Base-by-base conservation (phyloP, 306 rosid genomes). In the Chamaecrista fasciculata region DNA sequence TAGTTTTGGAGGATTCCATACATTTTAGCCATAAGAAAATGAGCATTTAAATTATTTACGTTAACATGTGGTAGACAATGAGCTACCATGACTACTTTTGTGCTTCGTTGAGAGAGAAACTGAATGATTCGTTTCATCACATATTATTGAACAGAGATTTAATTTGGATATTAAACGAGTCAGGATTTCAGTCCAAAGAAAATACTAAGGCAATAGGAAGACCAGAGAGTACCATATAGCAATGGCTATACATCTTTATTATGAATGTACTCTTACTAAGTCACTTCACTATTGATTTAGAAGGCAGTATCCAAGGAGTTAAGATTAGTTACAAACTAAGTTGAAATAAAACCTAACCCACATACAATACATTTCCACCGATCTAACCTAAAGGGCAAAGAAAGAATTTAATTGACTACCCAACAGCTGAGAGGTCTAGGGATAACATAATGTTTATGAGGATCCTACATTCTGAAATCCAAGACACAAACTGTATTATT, bases 401-500 rank as follows among this genome's bases (percentile, higher is more conserved):
- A 81, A 77, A 63, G 55, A 81, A 72, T 67, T 36, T 19, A 77
- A 57, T 77, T 63, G 52, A 39, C 77, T 34, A 68, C 56, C 56
- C 66, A 48, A 31, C 19, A 62, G 49, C 29, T 47, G 24, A 3
- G 25, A 42, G 14, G 28, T 16, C 14, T 11, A 15, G 0, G n/a
- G n/a, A 31, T 48, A 6, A 69, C 25, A 37, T 21, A 43, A 39
- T 18, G 31, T 49, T 50, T 50, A 46, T 12, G 21, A 44, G 19
- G 36, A 66, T 60, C 59, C 56, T 79, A 81, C 74, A 69, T 69
- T 69, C 74, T 69, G 65, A 69, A 55, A 42, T 69, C 74, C 63
- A 69, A 69, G 56, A 69, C 66, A 42, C 88, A 87, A 29, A 87
- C 90, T 16, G 85, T 87, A 66, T 87, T 87, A 81, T 87, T 76